Percentiles rank a stretch among this genome's conserved stretches.
These are phyloP conservation scores for Luffa acutangula DNA, from an alignment of 306 rosid species.

Conservation along the genomic window DNA sequence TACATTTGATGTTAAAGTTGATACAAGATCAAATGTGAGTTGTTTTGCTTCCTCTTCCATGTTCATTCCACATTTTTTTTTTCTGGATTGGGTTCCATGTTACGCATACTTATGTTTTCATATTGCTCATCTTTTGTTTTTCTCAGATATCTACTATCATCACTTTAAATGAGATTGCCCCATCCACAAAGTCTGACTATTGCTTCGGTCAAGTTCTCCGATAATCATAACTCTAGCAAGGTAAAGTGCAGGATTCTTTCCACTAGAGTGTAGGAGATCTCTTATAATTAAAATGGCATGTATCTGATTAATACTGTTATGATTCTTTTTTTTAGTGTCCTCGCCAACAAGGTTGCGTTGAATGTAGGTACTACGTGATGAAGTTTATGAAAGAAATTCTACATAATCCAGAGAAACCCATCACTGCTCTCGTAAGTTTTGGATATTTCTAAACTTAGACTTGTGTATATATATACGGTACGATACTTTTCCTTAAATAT, in stretches of 20 bases:
- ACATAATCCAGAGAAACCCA: too few species aligned
- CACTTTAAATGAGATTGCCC: constrained; percentile 59
- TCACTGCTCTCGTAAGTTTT: too few species aligned
- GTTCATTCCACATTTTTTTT: not conserved
- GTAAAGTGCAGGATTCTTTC: constrained; percentile 26
- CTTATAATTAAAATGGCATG: not conserved
- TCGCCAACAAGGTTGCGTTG: too few species aligned
- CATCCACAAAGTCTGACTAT: constrained; percentile 82
- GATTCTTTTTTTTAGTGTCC: too few species aligned
- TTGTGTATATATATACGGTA: too few species aligned
- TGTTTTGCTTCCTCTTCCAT: not conserved
- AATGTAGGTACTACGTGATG: too few species aligned
- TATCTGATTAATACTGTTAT: too few species aligned
- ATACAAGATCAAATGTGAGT: constrained; percentile 77
- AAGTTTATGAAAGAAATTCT: too few species aligned
- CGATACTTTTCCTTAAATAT: too few species aligned
- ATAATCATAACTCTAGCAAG: constrained; percentile 82
- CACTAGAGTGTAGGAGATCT: not conserved
- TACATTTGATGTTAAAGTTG: constrained; percentile 66
- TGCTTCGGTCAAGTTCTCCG: constrained; percentile 74
- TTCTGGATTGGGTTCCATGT: not conserved
- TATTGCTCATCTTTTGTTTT: constrained; percentile 10
- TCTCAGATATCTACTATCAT: constrained; percentile 58
- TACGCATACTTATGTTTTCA: not conserved
- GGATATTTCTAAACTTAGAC: too few species aligned